Evolutionary conservation across 352 stramenopile species (phyloP), one percentile per base, ranked within the genome.

Genomic region (Pythium brachiatum): DNA sequence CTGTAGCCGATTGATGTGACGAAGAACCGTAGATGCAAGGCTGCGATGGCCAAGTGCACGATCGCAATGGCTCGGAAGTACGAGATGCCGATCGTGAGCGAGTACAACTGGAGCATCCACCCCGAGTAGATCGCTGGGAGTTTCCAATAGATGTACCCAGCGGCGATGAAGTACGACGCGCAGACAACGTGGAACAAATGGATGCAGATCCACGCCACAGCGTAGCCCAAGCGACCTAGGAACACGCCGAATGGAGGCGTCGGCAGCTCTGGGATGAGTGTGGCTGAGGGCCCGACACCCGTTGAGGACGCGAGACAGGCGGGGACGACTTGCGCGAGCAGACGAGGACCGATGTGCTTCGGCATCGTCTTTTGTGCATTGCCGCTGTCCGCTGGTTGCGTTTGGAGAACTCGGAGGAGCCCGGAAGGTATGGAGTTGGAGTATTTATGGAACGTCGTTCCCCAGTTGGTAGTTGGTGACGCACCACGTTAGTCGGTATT

Each of bases 161-260:
- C 43, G 18, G 27, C 20, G 44, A 56, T 32, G 8, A 56, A 62
- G 16, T 62, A 62, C 7, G n/a, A 18, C 1, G 46, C 43, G 18
- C 43, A 62, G 6, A 55, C 4, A 6, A 34, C 29, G 26, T 56
- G 56, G 8, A 62, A 46, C 29, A n/a, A 21, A 29, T 48, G 53
- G 41, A 62, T 55, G 21, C 12, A 11, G 6, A 16, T 4, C 43
- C 56, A 62, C 56, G 41, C 23, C 18, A 48, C 0, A 15, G n/a
- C 39, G 21, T 50, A 59, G 12, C 20, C 53, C 5, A 29, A 9
- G 13, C 5, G 32, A 7, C 13, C 25, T 1, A 54, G 47, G 9
- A 54, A 36, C 1, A 54, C 47, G 7, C 21, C 44, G 44, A 52
- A 52, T n/a, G n/a, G n/a, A n/a, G n/a, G n/a, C n/a, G n/a, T n/a